Conservation (phyloP, 2,329 filamentous ascomycete species). For the Phoma sp. region DNA sequence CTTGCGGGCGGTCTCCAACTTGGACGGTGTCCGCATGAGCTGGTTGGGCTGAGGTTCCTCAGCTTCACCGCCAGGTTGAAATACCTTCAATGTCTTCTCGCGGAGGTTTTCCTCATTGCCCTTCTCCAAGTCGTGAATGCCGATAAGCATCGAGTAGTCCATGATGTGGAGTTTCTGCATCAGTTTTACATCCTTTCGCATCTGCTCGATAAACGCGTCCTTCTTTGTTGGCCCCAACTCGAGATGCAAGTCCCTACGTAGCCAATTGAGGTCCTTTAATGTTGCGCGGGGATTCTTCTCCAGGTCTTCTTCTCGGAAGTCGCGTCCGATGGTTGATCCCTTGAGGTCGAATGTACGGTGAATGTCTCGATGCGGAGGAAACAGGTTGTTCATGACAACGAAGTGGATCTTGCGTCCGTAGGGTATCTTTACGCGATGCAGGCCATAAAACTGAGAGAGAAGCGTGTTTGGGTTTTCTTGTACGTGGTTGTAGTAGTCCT, state of each 20-base stretch:
- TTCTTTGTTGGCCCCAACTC: conserved; percentile 92
- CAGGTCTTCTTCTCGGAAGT: conserved; percentile 87
- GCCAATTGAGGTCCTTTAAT: conserved; percentile 96
- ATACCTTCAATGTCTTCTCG: conserved; percentile 89
- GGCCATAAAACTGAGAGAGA: conserved; percentile 95
- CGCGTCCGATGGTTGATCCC: conserved; percentile 91
- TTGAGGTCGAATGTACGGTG: conserved; percentile 97
- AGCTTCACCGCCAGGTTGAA: conserved; percentile 81
- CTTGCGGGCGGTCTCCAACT: conserved; percentile 89
- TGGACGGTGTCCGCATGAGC: conserved; percentile 89
- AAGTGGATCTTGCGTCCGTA: conserved; percentile 99
- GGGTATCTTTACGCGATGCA: conserved; percentile 97
- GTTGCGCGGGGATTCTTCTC: conserved; percentile 91
- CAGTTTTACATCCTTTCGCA: conserved; percentile 84
- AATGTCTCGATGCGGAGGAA: conserved; percentile 95
- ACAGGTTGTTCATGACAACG: conserved; percentile 99
- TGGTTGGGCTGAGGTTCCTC: conserved; percentile 64
- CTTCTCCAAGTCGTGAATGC: conserved; percentile 87
- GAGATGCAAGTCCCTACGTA: conserved; percentile 82
- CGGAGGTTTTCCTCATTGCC: conserved; percentile 95
- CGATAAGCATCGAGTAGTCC: conserved; percentile 96
- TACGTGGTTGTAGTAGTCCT: conserved; percentile 94
- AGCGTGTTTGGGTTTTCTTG: conserved; percentile 94
- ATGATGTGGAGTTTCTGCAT: conserved; percentile 92
- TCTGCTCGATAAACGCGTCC: conserved; percentile 84